phyloP scores from a whole-genome alignment of 352 stramenopile species.

The Blastocystis sp. region DNA sequence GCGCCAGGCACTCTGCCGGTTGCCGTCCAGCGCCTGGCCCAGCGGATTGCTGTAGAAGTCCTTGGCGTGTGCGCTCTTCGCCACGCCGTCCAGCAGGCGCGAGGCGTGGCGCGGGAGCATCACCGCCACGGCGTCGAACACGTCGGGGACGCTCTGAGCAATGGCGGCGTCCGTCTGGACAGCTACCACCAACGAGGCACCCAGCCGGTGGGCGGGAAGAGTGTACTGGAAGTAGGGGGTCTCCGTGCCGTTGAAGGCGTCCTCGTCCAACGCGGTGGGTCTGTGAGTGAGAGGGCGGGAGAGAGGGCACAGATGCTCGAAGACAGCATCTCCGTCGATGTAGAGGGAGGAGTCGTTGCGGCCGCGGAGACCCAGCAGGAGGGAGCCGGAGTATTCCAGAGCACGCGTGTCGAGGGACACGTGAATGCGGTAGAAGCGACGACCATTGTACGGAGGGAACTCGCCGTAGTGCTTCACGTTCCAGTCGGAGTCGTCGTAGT shows the following conservation, averaged over 20 bases:
- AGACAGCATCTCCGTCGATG: not conserved
- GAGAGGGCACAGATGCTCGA: not conserved
- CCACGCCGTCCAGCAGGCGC: not conserved
- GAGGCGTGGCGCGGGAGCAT: not conserved
- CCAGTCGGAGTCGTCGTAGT: conserved; percentile 20
- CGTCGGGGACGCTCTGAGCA: not conserved
- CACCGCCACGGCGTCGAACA: not conserved
- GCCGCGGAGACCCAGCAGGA: not conserved
- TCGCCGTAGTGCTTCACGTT: not conserved
- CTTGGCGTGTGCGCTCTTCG: not conserved
- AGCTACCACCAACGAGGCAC: not conserved
- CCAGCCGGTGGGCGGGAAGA: not conserved
- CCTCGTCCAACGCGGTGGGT: not conserved
- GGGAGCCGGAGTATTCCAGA: not conserved
- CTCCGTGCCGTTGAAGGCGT: not conserved
- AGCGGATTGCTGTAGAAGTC: conserved; percentile 51
- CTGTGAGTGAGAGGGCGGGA: not conserved
- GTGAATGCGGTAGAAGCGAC: conserved; percentile 29
- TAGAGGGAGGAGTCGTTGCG: conserved; percentile 44
- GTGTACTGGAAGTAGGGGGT: not conserved
- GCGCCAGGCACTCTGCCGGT: not conserved
- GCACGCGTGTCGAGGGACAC: not conserved
- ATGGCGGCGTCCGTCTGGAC: not conserved
- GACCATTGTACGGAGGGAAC: conserved; percentile 27
- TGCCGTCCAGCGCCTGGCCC: not conserved